Evolutionary conservation across 768 basidiomycete genomes (phyloP), one percentile per base, ranked within the genome.

Genomic region (Mycena epipterygia): DNA sequence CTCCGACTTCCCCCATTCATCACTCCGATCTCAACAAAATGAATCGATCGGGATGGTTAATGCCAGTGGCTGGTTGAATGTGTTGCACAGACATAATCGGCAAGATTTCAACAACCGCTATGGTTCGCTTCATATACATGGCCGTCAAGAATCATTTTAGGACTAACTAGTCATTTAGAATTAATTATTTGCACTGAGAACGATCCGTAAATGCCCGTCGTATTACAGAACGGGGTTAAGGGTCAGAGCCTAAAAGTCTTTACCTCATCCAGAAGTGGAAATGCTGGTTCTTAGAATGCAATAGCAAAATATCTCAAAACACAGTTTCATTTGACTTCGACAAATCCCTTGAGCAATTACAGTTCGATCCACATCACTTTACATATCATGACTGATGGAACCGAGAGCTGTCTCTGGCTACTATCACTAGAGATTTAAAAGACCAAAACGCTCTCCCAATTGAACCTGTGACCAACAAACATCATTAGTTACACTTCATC

Each of bases 241-340:
- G 55, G 37, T 57, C 55, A 41, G 55, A 57, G 23, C 37, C 37
- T n/a, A 39, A 57, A 41, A 57, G 55, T 57, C 55, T 57, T 57
- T 41, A 57, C 35, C 35, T 37, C 14, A 37, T 37, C 35, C 35
- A 37, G 35, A 37, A 37, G 35, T 37, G 35, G 35, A 37, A 37
- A 37, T 37, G 35, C 35, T 37, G 35, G 35, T 37, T 37, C 35
- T 37, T 37, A 37, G 35, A 60, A 58, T 58, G 41, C 57, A 30
- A 42, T 58, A 58, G 57, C 57, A 39, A 16, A 37, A 58, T 58
- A 58, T 58, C 53, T 55, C 53, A 55, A 55, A 58, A 58, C 23
- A 58, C 57, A 58, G 57, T 42, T 58, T 41, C 29, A 58, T 58
- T 58, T 58, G 39, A 58, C 57, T 58, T 58, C 19, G 57, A 58